Evolutionary conservation across 129 eudicot genomes (phyloP).

Genomic region (Artemisia tridentata): DNA sequence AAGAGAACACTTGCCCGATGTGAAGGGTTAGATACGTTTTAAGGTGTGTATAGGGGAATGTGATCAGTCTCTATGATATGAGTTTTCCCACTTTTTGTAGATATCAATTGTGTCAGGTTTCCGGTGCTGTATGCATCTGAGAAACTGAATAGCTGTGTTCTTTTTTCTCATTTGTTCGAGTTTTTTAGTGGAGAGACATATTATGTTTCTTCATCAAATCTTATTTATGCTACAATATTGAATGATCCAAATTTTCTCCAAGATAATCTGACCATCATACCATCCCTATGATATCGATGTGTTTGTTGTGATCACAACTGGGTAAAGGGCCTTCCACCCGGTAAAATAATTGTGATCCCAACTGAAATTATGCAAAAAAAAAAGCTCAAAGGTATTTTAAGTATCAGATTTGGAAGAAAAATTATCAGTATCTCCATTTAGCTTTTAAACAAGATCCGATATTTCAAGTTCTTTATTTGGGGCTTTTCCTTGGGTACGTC

Average conservation of each 20-base stretch:
- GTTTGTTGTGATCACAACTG: too few relatives aligned
- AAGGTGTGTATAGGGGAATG: constrained; percentile 13
- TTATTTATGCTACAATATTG: constrained; percentile 20
- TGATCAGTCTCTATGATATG: neutral
- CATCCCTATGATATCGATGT: too few relatives aligned
- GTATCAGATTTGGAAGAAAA: too few relatives aligned
- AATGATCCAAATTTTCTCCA: neutral
- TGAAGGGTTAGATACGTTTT: constrained; percentile 27
- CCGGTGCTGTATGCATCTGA: constrained; percentile 31
- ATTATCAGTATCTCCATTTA: too few relatives aligned
- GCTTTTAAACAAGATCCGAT: too few relatives aligned
- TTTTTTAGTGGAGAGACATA: constrained; percentile 19
- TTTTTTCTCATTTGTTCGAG: constrained; percentile 26
- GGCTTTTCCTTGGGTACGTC: too few relatives aligned
- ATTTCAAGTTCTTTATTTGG: too few relatives aligned
- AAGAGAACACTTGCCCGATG: constrained; percentile 75
- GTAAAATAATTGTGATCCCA: too few relatives aligned
- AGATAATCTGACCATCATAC: too few relatives aligned
- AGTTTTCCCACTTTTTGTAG: constrained; percentile 33
- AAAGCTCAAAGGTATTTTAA: too few relatives aligned
- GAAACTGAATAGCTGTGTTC: constrained; percentile 21
- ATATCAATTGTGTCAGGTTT: constrained; percentile 40
- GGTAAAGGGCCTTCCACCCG: too few relatives aligned
- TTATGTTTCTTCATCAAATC: constrained; percentile 21
- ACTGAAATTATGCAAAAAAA: too few relatives aligned